Evolutionary conservation across 257 asterid genomes (phyloP), one percentile per base, ranked within the genome.

Genomic region (Solanum chilense): DNA sequence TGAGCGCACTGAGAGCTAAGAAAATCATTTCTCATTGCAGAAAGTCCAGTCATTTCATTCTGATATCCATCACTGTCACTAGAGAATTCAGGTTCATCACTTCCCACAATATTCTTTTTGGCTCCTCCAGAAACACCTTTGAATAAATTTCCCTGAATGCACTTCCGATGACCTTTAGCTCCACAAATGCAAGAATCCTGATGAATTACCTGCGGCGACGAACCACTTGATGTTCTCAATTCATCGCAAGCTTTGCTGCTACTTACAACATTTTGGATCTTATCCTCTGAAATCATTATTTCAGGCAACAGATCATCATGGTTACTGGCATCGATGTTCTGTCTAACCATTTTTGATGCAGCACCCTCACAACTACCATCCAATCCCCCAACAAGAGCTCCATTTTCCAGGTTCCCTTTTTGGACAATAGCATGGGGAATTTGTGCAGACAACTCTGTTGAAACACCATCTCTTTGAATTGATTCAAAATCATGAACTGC

Each of bases 1-100:
- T 83, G 70, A 69, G 92, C 86, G 88, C 91, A 88, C 39, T 92
- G 95, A 58, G 93, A 91, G 90, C 91, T 91, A 83, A 92, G 86
- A 85, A 94, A 90, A 82, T 87, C 70, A 75, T 87, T 88, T 90
- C 87, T 94, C 91, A 88, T 90, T 74, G 76, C 86, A 21, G 88
- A 90, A 89, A 91, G 91, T 82, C 73, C 86, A 78, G 39, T 62
- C 84, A 86, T 91, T 89, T 91, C 95, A 35, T 91, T 91, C 56
- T 85, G 88, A 89, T 82, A 90, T 41, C 87, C 91, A 70, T 90
- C 93, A 86, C 86, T 84, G 47, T 92, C 92, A 85, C 89, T 87
- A 82, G 88, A 87, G 29, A 73, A 76, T 66, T 89, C 91, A 15
- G 77, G 84, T 78, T 87, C 87, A 74, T 56, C 85, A 86, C 77